phyloP scores from a whole-genome alignment of 2,329 filamentous ascomycete species.

The Aspergillus fischeri region DNA sequence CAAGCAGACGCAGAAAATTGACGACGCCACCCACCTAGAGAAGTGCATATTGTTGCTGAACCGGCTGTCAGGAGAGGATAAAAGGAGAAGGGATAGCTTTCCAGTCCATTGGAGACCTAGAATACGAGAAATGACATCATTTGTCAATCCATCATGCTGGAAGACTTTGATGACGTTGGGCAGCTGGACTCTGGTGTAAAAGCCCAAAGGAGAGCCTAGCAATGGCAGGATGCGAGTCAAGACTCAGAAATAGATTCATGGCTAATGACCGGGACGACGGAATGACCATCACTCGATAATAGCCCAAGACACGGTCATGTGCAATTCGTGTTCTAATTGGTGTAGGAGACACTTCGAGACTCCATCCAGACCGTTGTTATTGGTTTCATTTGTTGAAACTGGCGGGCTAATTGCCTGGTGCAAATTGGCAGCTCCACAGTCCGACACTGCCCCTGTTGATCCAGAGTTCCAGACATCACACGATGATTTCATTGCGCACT shows the following conservation, averaged over 20 bases:
- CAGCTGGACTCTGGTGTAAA: not conserved
- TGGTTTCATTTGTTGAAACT: not conserved
- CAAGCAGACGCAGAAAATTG: not conserved
- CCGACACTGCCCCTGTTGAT: not conserved
- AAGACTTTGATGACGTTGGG: not conserved
- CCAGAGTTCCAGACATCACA: not conserved
- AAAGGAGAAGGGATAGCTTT: not conserved
- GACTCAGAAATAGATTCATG: not conserved
- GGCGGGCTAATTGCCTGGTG: not conserved
- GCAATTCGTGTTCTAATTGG: not conserved
- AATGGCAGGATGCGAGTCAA: not conserved
- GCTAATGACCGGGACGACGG: not conserved
- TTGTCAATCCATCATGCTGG: not conserved
- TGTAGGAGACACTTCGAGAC: not conserved
- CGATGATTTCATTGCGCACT: not conserved
- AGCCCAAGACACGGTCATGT: not conserved
- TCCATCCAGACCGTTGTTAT: not conserved
- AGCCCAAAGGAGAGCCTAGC: too few species aligned
- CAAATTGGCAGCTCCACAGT: not conserved
- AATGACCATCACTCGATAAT: too few species aligned
- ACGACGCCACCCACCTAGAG: not conserved
- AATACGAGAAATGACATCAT: not conserved
- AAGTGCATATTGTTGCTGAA: not conserved
- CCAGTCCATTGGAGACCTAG: not conserved
- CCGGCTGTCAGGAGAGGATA: not conserved